A percentile compares a stretch with the other conserved stretches of the same genome.
phyloP scores from a whole-genome alignment of 306 rosid species.

The Styphnolobium japonicum region DNA sequence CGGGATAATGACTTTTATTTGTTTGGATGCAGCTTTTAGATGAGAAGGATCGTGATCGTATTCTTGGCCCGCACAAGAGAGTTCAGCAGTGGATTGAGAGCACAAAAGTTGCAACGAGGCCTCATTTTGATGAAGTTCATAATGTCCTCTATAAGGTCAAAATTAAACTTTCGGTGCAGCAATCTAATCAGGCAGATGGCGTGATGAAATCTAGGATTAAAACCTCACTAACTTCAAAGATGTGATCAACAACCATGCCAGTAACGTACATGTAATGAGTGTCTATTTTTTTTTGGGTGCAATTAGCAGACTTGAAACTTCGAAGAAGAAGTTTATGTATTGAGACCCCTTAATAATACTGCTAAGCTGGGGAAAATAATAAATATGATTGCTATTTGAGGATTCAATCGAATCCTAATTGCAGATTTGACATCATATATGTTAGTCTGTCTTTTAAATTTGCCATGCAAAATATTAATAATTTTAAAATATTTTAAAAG shows the following conservation, averaged over 20 bases:
- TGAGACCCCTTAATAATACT: neutral
- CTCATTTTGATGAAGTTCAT: conserved; percentile 84
- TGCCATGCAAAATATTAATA: neutral
- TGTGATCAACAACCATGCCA: conserved; percentile 35
- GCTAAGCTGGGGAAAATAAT: neutral
- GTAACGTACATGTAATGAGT: no score
- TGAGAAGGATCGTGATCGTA: conserved; percentile 55
- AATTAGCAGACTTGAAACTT: conserved; percentile 14
- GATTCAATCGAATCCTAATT: conserved; percentile 8
- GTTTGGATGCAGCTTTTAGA: conserved; percentile 56
- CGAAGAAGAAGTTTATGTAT: neutral
- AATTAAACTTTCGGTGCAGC: conserved; percentile 39
- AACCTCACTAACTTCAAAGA: conserved; percentile 48
- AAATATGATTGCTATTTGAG: neutral
- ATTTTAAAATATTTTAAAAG: no score
- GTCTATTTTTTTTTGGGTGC: no score
- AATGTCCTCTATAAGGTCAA: conserved; percentile 49
- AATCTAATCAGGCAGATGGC: conserved; percentile 21
- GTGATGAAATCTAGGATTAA: conserved; percentile 28
- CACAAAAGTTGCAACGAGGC: conserved; percentile 69
- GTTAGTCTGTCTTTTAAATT: neutral
- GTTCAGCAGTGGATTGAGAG: conserved; percentile 81
- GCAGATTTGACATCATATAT: neutral
- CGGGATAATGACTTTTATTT: neutral
- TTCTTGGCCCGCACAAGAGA: conserved; percentile 79